Evolutionary conservation across 2,329 filamentous ascomycete species (phyloP).

Genomic region (Akanthomyces muscarius): DNA sequence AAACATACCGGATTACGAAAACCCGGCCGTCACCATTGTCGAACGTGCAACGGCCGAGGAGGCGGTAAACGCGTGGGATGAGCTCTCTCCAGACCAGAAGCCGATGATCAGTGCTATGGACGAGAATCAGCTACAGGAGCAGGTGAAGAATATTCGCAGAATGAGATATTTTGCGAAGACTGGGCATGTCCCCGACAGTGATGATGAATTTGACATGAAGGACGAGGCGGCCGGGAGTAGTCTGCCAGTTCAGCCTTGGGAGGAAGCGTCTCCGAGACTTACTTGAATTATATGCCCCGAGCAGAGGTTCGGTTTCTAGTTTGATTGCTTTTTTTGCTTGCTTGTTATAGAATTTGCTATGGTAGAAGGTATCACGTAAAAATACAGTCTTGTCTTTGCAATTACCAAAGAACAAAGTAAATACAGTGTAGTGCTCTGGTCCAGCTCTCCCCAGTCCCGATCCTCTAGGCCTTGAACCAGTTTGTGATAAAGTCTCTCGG

Average conservation of each 20-base stretch:
- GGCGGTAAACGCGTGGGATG: slow-evolving; percentile 29
- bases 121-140: slow-evolving; percentile 22
- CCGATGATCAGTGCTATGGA: slow-evolving; percentile 25
- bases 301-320: background rate
- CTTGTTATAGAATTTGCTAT: background rate
- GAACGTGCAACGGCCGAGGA: slow-evolving; percentile 22
- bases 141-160: slow-evolving; percentile 25
- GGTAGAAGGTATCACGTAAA: slow-evolving; percentile 5
- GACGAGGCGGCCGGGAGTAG: background rate
- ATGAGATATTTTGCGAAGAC: slow-evolving; percentile 29
- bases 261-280: background rate
- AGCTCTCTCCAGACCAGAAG: slow-evolving; percentile 28
- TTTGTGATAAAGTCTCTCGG: slow-evolving; percentile 32
- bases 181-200: slow-evolving; percentile 24
- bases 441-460: background rate
- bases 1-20: slow-evolving; percentile 34
- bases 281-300: background rate
- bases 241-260: slow-evolving; percentile 1
- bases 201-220: slow-evolving; percentile 24
- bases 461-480: slow-evolving; percentile 38
- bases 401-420: background rate
- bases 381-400: slow-evolving; percentile 10
- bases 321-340: too few relatives aligned
- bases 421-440: background rate
- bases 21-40: slow-evolving; percentile 35